phyloP scores from a whole-genome alignment of 1,139 yeast genomes.

The Meyerozyma carpophila region DNA sequence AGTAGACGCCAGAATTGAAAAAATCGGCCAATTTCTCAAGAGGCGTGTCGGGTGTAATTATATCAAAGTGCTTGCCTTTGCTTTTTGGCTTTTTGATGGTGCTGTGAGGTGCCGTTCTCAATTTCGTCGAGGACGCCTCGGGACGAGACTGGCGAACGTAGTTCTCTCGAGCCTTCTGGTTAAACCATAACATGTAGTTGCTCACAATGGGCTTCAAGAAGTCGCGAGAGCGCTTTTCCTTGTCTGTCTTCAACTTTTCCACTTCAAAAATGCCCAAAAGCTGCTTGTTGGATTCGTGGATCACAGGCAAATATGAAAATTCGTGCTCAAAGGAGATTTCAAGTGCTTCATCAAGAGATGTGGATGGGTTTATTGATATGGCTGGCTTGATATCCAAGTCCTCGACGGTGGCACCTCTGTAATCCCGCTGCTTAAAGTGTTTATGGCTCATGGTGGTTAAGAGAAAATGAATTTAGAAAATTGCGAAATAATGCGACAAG shows the following conservation, averaged over 20 bases:
- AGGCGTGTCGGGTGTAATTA: conserved; percentile 54
- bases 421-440: background rate
- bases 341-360: conserved; percentile 43
- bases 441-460: background rate
- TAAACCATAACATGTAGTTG: conserved; percentile 42
- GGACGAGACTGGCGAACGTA: conserved; percentile 12
- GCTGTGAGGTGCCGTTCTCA: conserved; percentile 22
- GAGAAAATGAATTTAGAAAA: background rate
- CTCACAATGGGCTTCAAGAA: conserved; percentile 25
- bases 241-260: conserved; percentile 29
- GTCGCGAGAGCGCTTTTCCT: conserved; percentile 14
- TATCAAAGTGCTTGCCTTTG: conserved; percentile 29
- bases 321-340: conserved; percentile 52
- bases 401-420: conserved; percentile 41
- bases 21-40: conserved; percentile 51
- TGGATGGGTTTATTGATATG: conserved; percentile 48
- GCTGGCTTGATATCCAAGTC: conserved; percentile 62
- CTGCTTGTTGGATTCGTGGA: conserved; percentile 43
- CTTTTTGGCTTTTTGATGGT: conserved; percentile 25
- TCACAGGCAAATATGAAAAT: conserved; percentile 55
- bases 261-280: conserved; percentile 55
- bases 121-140: background rate
- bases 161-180: conserved; percentile 29
- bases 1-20: conserved; percentile 47
- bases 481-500: background rate